phyloP scores from a whole-genome alignment of 208 protist genomes.

The Phytomonas francai region DNA sequence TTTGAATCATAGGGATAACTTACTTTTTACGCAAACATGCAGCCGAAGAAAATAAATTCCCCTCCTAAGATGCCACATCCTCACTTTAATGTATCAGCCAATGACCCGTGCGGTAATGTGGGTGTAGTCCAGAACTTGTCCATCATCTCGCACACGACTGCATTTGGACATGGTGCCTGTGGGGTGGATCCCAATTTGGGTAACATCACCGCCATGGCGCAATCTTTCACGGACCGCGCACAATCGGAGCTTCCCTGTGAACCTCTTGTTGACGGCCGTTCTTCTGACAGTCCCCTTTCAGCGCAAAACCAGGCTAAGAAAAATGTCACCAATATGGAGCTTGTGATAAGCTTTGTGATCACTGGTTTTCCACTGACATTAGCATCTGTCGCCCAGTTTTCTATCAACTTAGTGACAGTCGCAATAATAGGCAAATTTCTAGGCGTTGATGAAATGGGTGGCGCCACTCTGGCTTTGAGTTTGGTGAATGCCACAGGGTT shows the following conservation, averaged over 20 bases:
- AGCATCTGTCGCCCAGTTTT: conserved; percentile 71
- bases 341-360: conserved; percentile 58
- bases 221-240: conserved; percentile 1
- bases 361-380: conserved; percentile 61
- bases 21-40: neutral
- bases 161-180: conserved; percentile 13
- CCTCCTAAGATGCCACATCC: conserved; percentile 3
- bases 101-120: conserved; percentile 18
- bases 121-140: conserved; percentile 25
- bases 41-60: neutral
- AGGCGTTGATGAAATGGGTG: conserved; percentile 58
- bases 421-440: conserved; percentile 50
- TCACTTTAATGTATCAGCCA: neutral
- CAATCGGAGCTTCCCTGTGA: neutral
- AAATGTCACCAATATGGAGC: conserved; percentile 3
- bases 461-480: conserved; percentile 58
- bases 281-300: neutral
- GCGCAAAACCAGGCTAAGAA: neutral
- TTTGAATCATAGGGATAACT: neutral
- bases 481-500: conserved; percentile 83
- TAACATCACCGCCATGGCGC: conserved; percentile 5
- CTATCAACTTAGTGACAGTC: conserved; percentile 61
- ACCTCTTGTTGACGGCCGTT: neutral
- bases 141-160: conserved; percentile 24
- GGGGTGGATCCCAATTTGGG: conserved; percentile 7